Conservation (phyloP, 768 basidiomycete genomes). For the Hydnomerulius pinastri region DNA sequence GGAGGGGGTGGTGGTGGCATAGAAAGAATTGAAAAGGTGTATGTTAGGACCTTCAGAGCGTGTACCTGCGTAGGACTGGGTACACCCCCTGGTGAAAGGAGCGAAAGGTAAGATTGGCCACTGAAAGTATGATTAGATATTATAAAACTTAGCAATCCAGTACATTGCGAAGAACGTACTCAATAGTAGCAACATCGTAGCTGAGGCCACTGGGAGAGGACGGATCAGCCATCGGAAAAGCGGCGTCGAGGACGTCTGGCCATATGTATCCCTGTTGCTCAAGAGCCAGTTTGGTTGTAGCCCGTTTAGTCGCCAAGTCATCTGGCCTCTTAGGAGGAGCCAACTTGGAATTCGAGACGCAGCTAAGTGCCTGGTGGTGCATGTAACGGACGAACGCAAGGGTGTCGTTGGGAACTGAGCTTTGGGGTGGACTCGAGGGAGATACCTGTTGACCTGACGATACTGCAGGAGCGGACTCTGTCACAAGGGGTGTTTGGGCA, state of each 20-base stretch:
- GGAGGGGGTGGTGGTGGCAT: conserved; percentile 43
- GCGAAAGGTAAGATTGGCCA: conserved; percentile 50
- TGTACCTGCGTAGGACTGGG: conserved; percentile 65
- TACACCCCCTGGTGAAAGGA: conserved; percentile 42
- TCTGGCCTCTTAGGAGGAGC: conserved; percentile 10
- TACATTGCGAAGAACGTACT: conserved; percentile 13
- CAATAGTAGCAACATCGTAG: conserved; percentile 30
- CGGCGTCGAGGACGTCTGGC: conserved; percentile 45
- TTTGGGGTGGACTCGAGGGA: neutral
- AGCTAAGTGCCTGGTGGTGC: conserved; percentile 27
- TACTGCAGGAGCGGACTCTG: neutral
- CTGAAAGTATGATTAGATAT: conserved; percentile 17
- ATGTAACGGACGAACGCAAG: conserved; percentile 24
- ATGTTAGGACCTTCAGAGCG: conserved; percentile 41
- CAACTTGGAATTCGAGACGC: conserved; percentile 24
- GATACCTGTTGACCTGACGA: conserved; percentile 1
- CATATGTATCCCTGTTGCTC: conserved; percentile 40
- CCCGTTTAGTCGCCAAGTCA: conserved; percentile 16
- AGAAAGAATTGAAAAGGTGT: conserved; percentile 56
- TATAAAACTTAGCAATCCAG: neutral
- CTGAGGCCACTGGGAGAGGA: conserved; percentile 27
- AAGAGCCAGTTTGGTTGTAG: conserved; percentile 28
- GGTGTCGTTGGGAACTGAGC: conserved; percentile 1
- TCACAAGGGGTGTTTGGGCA: neutral
- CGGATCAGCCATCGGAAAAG: conserved; percentile 25